Percentiles rank a stretch among this genome's conserved stretches.
These are phyloP conservation scores for Solidago caesia DNA, from an alignment of 129 eudicot species.

Conservation along the genomic window DNA sequence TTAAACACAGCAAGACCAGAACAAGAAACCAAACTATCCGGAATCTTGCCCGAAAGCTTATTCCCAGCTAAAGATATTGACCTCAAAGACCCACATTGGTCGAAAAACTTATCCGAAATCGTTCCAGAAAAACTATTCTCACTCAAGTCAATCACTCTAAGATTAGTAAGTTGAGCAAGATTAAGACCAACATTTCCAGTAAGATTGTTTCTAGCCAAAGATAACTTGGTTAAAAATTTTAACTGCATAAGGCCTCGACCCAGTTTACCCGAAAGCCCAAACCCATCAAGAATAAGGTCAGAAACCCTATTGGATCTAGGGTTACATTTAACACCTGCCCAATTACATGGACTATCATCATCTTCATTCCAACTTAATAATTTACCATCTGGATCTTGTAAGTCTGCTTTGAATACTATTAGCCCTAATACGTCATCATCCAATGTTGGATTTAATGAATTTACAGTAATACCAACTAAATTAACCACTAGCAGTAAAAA, in stretches of 20 bases:
- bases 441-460: constrained; percentile 47
- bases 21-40: constrained; percentile 69
- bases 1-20: constrained; percentile 55
- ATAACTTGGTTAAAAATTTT: constrained; percentile 56
- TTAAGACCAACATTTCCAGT: constrained; percentile 62
- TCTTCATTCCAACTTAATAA: constrained; percentile 85
- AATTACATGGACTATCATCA: constrained; percentile 79
- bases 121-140: constrained; percentile 59
- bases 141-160: constrained; percentile 74
- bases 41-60: constrained; percentile 63
- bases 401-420: constrained; percentile 79
- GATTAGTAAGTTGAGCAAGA: constrained; percentile 46
- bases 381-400: constrained; percentile 72
- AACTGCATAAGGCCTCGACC: constrained; percentile 73
- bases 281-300: constrained; percentile 76
- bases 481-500: constrained; percentile 10
- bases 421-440: constrained; percentile 85
- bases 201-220: constrained; percentile 73
- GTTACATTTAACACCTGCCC: constrained; percentile 75
- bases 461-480: constrained; percentile 23
- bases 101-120: constrained; percentile 48
- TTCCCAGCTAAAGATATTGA: constrained; percentile 61
- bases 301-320: constrained; percentile 90
- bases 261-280: constrained; percentile 66
- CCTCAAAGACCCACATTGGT: constrained; percentile 77